Base-by-base conservation (phyloP, 495 filamentous ascomycete genomes). In the Cercophora samala region DNA sequence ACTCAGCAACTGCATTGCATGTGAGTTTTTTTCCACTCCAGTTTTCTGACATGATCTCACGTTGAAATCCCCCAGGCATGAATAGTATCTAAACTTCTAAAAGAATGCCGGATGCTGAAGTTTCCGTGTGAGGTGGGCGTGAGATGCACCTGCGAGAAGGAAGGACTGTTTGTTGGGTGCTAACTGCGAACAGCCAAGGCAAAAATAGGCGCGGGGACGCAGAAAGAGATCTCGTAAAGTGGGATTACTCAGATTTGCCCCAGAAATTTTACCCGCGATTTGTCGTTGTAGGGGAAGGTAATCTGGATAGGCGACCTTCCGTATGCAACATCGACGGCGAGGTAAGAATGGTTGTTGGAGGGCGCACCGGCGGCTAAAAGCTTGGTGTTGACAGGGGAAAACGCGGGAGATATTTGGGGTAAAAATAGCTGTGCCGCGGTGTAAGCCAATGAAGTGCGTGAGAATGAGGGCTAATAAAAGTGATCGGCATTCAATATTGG, bases 361-460 rank as follows among this genome's bases (percentile, higher is more conserved):
- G 54, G 54, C 21, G 58, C 22, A 52, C 37, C 22, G 67, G 67
- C 67, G 67, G 67, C n/a, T 69, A 69, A 60, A 32, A 24, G 52
- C 2, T 64, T 37, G 24, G 63, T 29, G 21, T 53, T 21, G 3
- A 42, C 17, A n/a, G 21, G 60, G 67, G 60, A 42, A 25, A 32
- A 29, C 64, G 64, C 68, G 64, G 60, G 19, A 64, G 62, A 19
- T 21, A 62, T 58, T 63, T 60, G 53, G 68, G 68, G 68, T 61
- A 69, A 69, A 69, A 69, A 69, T 69, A 69, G 68, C 26, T 21
- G 15, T 25, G 11, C 21, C n/a, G 17, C 6, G 13, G 25, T 13
- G 13, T 13, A 5, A 15, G n/a, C 61, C 64, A 66, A 66, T 64
- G 21, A 51, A 5, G 4, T 8, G 4, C 13, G 19, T 6, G 4